Conservation (phyloP, 2,329 filamentous ascomycete species). For the Eutypa lata region DNA sequence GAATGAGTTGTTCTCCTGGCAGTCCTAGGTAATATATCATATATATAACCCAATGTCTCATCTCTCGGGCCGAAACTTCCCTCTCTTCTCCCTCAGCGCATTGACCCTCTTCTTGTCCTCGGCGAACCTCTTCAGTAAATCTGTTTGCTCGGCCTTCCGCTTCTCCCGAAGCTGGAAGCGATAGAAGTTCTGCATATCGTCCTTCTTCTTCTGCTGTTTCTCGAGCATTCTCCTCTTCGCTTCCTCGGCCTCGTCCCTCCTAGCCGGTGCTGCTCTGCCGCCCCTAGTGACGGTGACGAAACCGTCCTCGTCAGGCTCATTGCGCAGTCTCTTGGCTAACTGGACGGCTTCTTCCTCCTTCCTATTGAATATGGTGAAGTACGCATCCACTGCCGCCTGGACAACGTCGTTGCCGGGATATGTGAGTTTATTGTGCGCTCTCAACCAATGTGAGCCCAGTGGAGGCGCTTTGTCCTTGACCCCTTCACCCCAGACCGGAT, state of each 20-base stretch:
- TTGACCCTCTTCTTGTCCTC: slow-evolving; percentile 70
- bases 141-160: slow-evolving; percentile 70
- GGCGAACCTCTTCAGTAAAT: slow-evolving; percentile 70
- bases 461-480: slow-evolving; percentile 53
- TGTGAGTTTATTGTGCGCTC: slow-evolving; percentile 66
- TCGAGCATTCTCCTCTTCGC: slow-evolving; percentile 58
- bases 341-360: slow-evolving; percentile 63
- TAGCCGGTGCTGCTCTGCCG: slow-evolving; percentile 69
- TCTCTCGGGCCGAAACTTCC: slow-evolving; percentile 54
- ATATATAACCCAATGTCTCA: too few relatives aligned
- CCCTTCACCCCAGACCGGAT: slow-evolving; percentile 67
- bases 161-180: slow-evolving; percentile 79
- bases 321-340: slow-evolving; percentile 63
- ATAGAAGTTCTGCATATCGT: slow-evolving; percentile 72
- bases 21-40: too few relatives aligned
- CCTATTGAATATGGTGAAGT: slow-evolving; percentile 77
- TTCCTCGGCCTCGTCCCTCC: slow-evolving; percentile 66
- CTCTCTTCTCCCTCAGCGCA: slow-evolving; percentile 66
- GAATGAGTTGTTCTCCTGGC: slow-evolving; percentile 5
- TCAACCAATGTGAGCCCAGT: slow-evolving; percentile 56
- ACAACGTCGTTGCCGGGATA: slow-evolving; percentile 67
- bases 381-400: slow-evolving; percentile 76
- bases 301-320: slow-evolving; percentile 88
- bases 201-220: slow-evolving; percentile 60
- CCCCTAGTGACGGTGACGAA: slow-evolving; percentile 90